Percentiles rank a stretch among this genome's conserved stretches.
Conservation (phyloP, 495 filamentous ascomycete genomes). For the Mycothermus thermophilus region DNA sequence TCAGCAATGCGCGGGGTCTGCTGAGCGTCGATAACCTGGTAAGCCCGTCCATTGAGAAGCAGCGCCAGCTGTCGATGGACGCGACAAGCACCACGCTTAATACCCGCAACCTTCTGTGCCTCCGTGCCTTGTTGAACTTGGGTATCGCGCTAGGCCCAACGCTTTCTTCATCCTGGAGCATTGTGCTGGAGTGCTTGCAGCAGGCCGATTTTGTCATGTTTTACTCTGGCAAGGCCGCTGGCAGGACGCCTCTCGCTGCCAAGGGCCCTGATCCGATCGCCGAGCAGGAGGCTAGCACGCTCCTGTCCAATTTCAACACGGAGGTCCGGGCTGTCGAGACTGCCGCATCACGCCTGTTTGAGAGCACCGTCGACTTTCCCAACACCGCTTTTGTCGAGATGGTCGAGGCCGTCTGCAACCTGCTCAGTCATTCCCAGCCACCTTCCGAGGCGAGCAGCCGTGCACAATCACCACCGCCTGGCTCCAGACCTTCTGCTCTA, state of each 20-base stretch:
- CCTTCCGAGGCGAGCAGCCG: slow-evolving; percentile 19
- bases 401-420: slow-evolving; percentile 55
- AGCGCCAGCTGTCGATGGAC: slow-evolving; percentile 40
- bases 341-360: slow-evolving; percentile 75
- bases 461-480: slow-evolving; percentile 23
- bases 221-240: slow-evolving; percentile 35
- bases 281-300: slow-evolving; percentile 31
- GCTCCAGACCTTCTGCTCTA: slow-evolving; percentile 21
- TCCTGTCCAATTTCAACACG: slow-evolving; percentile 50
- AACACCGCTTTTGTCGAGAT: slow-evolving; percentile 68
- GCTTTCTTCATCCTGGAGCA: slow-evolving; percentile 71
- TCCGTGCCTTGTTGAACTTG: slow-evolving; percentile 80
- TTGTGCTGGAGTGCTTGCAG: slow-evolving; percentile 79
- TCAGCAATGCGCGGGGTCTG: slow-evolving; percentile 49
- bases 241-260: slow-evolving; percentile 29
- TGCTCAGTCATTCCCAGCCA: slow-evolving; percentile 34
- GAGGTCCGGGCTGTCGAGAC: slow-evolving; percentile 81
- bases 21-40: slow-evolving; percentile 51
- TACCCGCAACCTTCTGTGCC: slow-evolving; percentile 76
- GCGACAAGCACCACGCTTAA: slow-evolving; percentile 46
- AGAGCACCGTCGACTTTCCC: slow-evolving; percentile 79
- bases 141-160: slow-evolving; percentile 90
- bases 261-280: slow-evolving; percentile 29
- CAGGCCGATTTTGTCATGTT: slow-evolving; percentile 80
- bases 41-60: slow-evolving; percentile 34